Conservation (phyloP, 202 grass and related monocot genomes). For the Setaria viridis region DNA sequence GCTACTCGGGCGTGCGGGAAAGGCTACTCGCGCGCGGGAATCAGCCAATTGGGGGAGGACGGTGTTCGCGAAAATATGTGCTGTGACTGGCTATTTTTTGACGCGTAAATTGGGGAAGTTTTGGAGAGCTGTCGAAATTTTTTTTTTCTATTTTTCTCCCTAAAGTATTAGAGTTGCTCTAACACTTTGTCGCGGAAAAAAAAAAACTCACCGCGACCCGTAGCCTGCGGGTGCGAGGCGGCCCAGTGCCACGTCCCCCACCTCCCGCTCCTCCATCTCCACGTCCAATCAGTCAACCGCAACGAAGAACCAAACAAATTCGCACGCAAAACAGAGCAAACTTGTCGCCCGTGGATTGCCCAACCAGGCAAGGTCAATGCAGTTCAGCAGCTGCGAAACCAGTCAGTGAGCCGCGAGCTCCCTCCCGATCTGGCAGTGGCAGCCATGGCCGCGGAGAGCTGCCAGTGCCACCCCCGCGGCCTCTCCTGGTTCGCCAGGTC, state of each 20-base stretch:
- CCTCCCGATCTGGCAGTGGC: slow-evolving; percentile 18
- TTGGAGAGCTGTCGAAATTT: too few species aligned
- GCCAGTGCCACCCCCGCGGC: slow-evolving; percentile 68
- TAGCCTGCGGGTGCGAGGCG: too few species aligned
- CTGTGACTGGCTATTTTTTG: too few species aligned
- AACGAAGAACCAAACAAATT: neutral
- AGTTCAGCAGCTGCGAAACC: neutral
- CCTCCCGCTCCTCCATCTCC: neutral
- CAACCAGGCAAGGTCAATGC: neutral
- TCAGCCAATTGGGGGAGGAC: too few species aligned
- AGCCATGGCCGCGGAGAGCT: slow-evolving; percentile 64
- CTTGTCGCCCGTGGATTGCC: neutral
- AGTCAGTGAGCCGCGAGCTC: neutral
- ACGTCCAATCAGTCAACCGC: slow-evolving; percentile 16
- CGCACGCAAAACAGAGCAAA: neutral
- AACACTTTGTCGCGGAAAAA: too few species aligned
- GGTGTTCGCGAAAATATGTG: too few species aligned
- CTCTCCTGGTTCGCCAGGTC: slow-evolving; percentile 71
- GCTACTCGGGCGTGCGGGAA: too few species aligned
- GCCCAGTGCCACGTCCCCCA: neutral
- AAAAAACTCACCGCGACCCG: neutral
- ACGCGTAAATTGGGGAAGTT: too few species aligned
- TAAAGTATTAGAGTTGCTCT: too few species aligned
- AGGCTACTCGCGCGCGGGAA: too few species aligned
- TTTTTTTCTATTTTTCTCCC: too few species aligned